These are phyloP conservation scores for Pseudogymnoascus sp. DNA, from an alignment of 2,329 filamentous ascomycete species.

Conservation along the genomic window DNA sequence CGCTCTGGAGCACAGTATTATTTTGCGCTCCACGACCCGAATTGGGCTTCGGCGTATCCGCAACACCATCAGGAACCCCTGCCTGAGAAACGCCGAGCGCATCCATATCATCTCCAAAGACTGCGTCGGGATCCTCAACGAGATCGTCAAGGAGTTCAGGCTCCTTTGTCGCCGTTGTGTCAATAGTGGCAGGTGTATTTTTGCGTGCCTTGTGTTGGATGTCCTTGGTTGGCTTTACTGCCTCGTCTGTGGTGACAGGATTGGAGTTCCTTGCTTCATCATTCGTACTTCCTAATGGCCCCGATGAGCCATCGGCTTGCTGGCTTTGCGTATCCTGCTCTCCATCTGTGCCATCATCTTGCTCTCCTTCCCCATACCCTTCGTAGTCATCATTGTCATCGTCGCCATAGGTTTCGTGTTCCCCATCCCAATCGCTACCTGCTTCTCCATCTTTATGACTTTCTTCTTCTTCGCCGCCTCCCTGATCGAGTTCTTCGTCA, in stretches of 20 bases:
- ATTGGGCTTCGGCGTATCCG: not conserved
- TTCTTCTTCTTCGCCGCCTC: not conserved
- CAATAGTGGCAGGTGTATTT: not conserved
- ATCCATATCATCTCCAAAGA: not conserved
- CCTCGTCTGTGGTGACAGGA: not conserved
- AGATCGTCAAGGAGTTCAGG: not conserved
- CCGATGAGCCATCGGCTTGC: not conserved
- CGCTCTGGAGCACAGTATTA: not conserved
- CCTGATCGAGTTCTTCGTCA: not conserved
- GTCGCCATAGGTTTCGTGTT: conserved; percentile 12
- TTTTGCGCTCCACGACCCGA: not conserved
- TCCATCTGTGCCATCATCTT: conserved; percentile 4
- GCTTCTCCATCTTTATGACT: not conserved
- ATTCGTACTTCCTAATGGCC: not conserved
- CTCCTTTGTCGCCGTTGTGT: not conserved
- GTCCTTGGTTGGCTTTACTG: not conserved
- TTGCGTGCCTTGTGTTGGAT: not conserved
- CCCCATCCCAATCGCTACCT: not conserved
- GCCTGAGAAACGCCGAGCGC: not conserved
- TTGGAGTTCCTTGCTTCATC: conserved; percentile 9
- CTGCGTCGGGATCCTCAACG: not conserved
- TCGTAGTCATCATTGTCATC: conserved; percentile 10
- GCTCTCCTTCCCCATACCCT: conserved; percentile 11
- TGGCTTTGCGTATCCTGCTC: conserved; percentile 11
- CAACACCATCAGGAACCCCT: not conserved